These are phyloP conservation scores for Cryptococcus depauperatus DNA, from an alignment of 1,284 basidiomycete species.

Conservation along the genomic window DNA sequence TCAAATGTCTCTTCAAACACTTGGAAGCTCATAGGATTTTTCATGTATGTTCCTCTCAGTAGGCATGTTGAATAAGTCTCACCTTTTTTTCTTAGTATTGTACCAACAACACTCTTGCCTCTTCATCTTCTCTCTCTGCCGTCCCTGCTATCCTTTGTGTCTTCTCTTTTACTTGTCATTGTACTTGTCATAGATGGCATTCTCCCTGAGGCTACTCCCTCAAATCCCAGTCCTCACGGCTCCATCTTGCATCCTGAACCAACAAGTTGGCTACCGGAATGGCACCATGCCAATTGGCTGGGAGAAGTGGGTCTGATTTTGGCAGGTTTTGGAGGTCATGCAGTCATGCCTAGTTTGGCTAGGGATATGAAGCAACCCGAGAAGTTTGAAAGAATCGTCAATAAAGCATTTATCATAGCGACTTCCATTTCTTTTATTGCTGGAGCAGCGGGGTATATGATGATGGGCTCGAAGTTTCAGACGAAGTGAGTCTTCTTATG, in stretches of 20 bases:
- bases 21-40: slow-evolving; percentile 66
- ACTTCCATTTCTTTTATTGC: slow-evolving; percentile 71
- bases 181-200: slow-evolving; percentile 81
- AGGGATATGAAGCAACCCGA: slow-evolving; percentile 81
- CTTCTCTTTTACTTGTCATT: slow-evolving; percentile 64
- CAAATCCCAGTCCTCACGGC: slow-evolving; percentile 67
- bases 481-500: slow-evolving; percentile 66
- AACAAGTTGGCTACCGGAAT: slow-evolving; percentile 58
- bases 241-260: slow-evolving; percentile 67
- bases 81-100: slow-evolving; percentile 49
- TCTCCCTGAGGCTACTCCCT: slow-evolving; percentile 31
- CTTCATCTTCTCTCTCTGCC: slow-evolving; percentile 75
- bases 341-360: slow-evolving; percentile 81
- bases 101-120: slow-evolving; percentile 76
- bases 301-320: slow-evolving; percentile 74
- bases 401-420: slow-evolving; percentile 48
- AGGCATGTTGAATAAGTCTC: not conserved
- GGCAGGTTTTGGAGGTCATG: slow-evolving; percentile 95
- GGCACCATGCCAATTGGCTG: slow-evolving; percentile 48
- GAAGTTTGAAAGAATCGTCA: slow-evolving; percentile 55
- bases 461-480: slow-evolving; percentile 79
- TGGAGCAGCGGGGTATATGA: slow-evolving; percentile 78
- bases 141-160: slow-evolving; percentile 73
- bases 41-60: slow-evolving; percentile 50
- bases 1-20: slow-evolving; percentile 59